Conservation (phyloP, 768 basidiomycete species). For the Agrocybe chaxingu region DNA sequence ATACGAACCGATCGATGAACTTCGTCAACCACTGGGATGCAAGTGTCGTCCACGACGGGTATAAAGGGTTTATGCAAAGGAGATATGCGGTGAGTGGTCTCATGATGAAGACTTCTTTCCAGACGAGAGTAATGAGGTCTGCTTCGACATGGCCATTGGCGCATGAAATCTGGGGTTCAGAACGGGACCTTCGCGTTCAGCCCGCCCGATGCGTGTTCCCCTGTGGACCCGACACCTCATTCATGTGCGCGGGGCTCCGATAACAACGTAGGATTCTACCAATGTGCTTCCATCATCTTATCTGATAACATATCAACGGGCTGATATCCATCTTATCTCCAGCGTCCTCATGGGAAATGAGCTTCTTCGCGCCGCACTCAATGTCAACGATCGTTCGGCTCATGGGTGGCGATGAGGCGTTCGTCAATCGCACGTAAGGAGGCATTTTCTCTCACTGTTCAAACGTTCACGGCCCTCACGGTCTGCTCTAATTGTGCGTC, state of each 20-base stretch:
- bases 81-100: slow-evolving; percentile 33
- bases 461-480: neutral
- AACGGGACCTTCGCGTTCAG: slow-evolving; percentile 51
- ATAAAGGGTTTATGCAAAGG: slow-evolving; percentile 44
- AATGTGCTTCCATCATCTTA: slow-evolving; percentile 31
- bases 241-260: slow-evolving; percentile 48
- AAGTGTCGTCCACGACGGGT: slow-evolving; percentile 41
- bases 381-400: slow-evolving; percentile 42
- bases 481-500: neutral
- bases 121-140: neutral
- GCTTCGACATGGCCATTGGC: neutral
- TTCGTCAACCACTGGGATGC: slow-evolving; percentile 50
- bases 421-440: slow-evolving; percentile 38
- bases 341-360: slow-evolving; percentile 56
- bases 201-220: slow-evolving; percentile 47
- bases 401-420: slow-evolving; percentile 44
- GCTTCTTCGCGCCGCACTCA: slow-evolving; percentile 50
- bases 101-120: neutral
- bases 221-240: slow-evolving; percentile 41
- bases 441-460: neutral
- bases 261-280: slow-evolving; percentile 50
- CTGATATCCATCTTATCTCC: slow-evolving; percentile 3
- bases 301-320: neutral
- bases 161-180: slow-evolving; percentile 19
- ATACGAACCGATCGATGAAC: slow-evolving; percentile 49